phyloP scores from a whole-genome alignment of 2,329 filamentous ascomycete genomes.

The Pseudogymnoascus sp. region DNA sequence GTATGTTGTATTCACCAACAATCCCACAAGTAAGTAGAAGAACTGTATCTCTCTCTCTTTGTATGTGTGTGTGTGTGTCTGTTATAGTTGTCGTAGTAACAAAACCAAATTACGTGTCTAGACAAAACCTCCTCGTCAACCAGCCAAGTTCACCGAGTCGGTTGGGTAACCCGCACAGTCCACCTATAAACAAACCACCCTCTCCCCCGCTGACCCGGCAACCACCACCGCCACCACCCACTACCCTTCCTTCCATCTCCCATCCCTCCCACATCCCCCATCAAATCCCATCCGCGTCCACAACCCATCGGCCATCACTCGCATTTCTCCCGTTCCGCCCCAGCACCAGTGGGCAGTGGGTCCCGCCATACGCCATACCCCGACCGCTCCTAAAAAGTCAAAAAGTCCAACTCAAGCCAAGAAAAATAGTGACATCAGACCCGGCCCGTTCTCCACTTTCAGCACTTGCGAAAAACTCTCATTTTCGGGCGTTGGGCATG shows the following conservation, averaged over 20 bases:
- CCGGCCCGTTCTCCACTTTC: neutral
- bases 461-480: neutral
- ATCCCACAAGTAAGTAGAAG: neutral
- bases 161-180: neutral
- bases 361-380: neutral
- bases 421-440: neutral
- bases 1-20: neutral
- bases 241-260: no score
- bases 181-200: constrained; percentile 3
- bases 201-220: neutral
- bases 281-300: neutral
- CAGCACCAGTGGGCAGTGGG: no score
- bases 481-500: neutral
- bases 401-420: neutral
- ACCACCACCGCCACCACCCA: neutral
- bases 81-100: neutral
- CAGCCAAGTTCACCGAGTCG: neutral
- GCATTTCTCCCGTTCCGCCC: neutral
- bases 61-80: neutral
- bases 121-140: neutral
- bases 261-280: neutral
- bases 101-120: neutral
- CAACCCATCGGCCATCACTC: neutral
- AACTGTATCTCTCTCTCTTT: neutral
- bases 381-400: no score